Percentiles rank a stretch among this genome's conserved stretches.
Conservation (phyloP, 768 basidiomycete species). For the Suillus luteus region DNA sequence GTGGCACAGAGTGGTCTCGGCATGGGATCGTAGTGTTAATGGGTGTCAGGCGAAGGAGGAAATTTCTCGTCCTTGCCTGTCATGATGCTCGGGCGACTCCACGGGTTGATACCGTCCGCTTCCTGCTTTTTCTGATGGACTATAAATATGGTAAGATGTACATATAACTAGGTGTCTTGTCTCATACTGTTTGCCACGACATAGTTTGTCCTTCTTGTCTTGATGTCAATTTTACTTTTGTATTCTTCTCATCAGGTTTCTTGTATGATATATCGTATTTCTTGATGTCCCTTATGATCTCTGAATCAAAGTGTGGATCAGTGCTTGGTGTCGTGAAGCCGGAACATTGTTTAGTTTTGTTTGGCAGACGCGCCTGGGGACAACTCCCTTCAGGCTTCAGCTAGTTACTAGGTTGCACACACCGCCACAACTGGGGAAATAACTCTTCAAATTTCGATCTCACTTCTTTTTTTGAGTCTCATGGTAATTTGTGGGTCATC, state of each 20-base stretch:
- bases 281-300: slow-evolving; percentile 17
- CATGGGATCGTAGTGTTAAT: slow-evolving; percentile 11
- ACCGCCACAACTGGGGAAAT: slow-evolving; percentile 4
- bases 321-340: not conserved
- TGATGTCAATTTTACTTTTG: slow-evolving; percentile 22
- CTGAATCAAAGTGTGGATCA: not conserved
- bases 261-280: slow-evolving; percentile 23
- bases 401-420: not conserved
- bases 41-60: slow-evolving; percentile 11
- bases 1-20: slow-evolving; percentile 38
- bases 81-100: not conserved
- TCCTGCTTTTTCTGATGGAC: slow-evolving; percentile 18
- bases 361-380: not conserved
- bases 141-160: slow-evolving; percentile 9
- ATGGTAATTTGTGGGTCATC: slow-evolving; percentile 65
- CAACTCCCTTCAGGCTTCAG: not conserved
- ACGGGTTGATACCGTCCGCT: slow-evolving; percentile 1
- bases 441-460: not conserved
- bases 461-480: slow-evolving; percentile 26
- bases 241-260: slow-evolving; percentile 9
- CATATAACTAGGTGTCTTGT: slow-evolving; percentile 15
- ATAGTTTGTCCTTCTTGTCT: slow-evolving; percentile 9
- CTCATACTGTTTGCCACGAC: slow-evolving; percentile 12
- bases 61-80: slow-evolving; percentile 1
- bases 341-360: not conserved